Percentiles rank a stretch among this genome's conserved stretches.
Conservation (phyloP, 2,329 filamentous ascomycete genomes). For the Calonectria pseudoreteaudii region DNA sequence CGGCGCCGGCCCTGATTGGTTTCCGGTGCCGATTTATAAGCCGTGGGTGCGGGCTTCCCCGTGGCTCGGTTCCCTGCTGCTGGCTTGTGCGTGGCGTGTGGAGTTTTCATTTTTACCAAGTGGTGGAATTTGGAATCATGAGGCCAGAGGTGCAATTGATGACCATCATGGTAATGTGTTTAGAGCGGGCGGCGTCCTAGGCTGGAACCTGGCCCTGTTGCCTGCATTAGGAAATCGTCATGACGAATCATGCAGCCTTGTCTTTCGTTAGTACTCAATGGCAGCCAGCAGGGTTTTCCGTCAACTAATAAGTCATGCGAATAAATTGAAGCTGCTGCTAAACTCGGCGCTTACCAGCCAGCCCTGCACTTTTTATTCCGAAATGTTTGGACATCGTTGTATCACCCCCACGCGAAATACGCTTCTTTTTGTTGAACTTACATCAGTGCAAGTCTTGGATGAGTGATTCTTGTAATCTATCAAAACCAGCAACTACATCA, state of each 20-base stretch:
- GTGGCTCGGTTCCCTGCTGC: background rate
- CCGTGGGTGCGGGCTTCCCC: constrained; percentile 7
- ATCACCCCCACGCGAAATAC: background rate
- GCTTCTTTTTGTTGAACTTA: background rate
- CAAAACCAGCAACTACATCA: background rate
- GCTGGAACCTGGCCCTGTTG: background rate
- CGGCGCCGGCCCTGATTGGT: constrained; percentile 17
- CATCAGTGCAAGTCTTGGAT: background rate
- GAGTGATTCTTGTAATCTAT: background rate
- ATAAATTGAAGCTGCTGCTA: background rate
- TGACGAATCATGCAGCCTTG: constrained; percentile 14
- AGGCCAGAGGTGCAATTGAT: background rate
- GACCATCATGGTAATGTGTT: constrained; percentile 5
- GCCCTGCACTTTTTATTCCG: background rate
- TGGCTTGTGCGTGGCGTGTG: constrained; percentile 4
- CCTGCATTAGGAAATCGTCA: constrained; percentile 1
- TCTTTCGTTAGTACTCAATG: background rate
- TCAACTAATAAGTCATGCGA: background rate
- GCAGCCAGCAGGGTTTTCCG: background rate
- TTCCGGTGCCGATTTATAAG: constrained; percentile 33
- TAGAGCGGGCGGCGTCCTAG: background rate
- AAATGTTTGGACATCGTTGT: background rate
- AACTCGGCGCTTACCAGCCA: background rate
- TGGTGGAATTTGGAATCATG: constrained; percentile 19
- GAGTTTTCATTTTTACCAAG: background rate